Percentiles rank a stretch among this genome's conserved stretches.
Evolutionary conservation across 2,329 filamentous ascomycete species (phyloP).

Genomic region (Lasiodiplodia citricola): DNA sequence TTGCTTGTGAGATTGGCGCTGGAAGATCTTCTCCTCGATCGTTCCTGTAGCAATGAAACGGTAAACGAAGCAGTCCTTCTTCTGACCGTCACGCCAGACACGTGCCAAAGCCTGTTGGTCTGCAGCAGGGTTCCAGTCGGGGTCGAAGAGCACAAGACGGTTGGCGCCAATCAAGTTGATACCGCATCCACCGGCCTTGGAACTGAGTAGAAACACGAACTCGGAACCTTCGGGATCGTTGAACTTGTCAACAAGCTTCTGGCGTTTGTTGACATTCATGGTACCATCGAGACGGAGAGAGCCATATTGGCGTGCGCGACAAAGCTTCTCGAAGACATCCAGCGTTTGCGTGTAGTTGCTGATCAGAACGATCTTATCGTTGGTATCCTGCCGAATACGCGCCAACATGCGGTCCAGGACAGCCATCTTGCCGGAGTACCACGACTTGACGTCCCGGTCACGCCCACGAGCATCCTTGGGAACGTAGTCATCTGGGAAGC

Average conservation of each 20-base stretch:
- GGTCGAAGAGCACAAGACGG: constrained; percentile 92
- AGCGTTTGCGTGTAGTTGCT: constrained; percentile 98
- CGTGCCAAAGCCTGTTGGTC: constrained; percentile 96
- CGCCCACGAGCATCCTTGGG: constrained; percentile 86
- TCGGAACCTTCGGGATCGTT: constrained; percentile 90
- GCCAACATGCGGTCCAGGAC: constrained; percentile 98
- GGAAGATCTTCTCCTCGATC: constrained; percentile 99
- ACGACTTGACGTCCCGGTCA: constrained; percentile 89
- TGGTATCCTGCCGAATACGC: constrained; percentile 92
- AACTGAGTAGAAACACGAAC: constrained; percentile 94
- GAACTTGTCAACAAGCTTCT: constrained; percentile 97
- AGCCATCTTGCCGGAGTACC: constrained; percentile 98
- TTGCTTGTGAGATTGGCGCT: constrained; percentile 97
- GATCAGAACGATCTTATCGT: constrained; percentile 98
- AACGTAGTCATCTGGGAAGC: constrained; percentile 85
- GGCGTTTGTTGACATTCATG: constrained; percentile 96
- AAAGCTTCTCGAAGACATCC: constrained; percentile 91
- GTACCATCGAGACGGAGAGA: constrained; percentile 89
- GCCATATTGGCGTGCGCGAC: constrained; percentile 83
- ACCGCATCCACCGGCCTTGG: constrained; percentile 95
- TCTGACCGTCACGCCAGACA: constrained; percentile 98
- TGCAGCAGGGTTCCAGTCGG: constrained; percentile 93
- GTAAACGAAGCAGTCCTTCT: constrained; percentile 99
- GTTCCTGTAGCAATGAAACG: constrained; percentile 98
- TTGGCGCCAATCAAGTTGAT: constrained; percentile 96